Evolutionary conservation across 23 red algal genomes (phyloP), one percentile per base, ranked within the genome.

Genomic region (Chondrus crispus): DNA sequence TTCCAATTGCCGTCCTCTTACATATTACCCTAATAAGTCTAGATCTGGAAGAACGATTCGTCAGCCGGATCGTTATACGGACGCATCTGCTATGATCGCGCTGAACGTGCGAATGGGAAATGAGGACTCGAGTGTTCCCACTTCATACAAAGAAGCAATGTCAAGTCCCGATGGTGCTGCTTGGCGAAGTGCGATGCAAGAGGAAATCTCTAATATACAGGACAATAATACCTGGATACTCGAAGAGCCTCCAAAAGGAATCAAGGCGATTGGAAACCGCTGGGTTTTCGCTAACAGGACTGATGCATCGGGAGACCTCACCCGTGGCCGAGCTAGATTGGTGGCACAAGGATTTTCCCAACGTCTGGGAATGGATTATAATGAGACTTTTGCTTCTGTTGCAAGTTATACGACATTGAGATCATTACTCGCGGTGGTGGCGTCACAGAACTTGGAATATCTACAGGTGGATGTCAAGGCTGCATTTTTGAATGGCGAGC

Each of bases 401-500:
- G 71, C 48, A 1, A 80, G 46, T n/a, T 64, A 47, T 4, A 66
- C 36, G 2, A 76, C 85, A 1, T 10, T 62, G 10, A 1, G 85
- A 1, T 5, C 36, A 24, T 33, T 78, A 0, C 8, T 75, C 50
- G 46, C 89, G 0, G 8, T 75, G 2, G 4, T 70, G 1, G 46
- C 48, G 22, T 45, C n/a, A 6, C 32, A 64, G 29, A 50, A 78
- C 46, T 39, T 89, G 39, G 16, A 54, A 18, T 19, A 38, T 9
- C 24, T 46, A 22, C 28, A 80, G 44, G n/a, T 84, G 29, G 88
- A 93, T 49, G 80, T 85, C 19, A 69, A 85, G 29, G 85, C 39
- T 7, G 88, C 88, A 2, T 93, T 82, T 48, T 49, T 85, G 33
- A 93, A 93, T 43, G 88, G 45, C n/a, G 48, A 48, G 20, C 20